Evolutionary conservation across 495 filamentous ascomycete species (phyloP).

Genomic region (Collariella sp.): DNA sequence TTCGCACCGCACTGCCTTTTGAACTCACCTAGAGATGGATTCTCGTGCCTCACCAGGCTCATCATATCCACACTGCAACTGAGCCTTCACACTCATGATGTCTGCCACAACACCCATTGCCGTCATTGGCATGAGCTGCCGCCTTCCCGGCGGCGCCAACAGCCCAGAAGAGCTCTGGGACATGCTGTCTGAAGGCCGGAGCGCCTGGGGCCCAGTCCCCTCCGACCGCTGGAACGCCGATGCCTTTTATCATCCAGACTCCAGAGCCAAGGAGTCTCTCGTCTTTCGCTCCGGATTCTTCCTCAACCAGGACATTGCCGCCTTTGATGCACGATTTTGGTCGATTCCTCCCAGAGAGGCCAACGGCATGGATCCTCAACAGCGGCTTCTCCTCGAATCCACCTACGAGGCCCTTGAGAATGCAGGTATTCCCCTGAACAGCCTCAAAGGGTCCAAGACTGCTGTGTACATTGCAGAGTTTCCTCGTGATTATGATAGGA

Average conservation of each 20-base stretch:
- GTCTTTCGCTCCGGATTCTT: not conserved
- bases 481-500: constrained; percentile 64
- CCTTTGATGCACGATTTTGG: constrained; percentile 31
- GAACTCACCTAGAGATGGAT: no score
- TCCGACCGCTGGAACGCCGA: not conserved
- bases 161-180: not conserved
- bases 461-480: constrained; percentile 82
- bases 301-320: not conserved
- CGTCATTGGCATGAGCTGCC: constrained; percentile 2
- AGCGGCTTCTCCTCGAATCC: constrained; percentile 68
- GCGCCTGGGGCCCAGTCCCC: not conserved
- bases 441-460: constrained; percentile 63
- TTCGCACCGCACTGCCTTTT: no score
- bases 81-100: no score
- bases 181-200: not conserved
- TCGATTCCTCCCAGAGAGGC: constrained; percentile 67
- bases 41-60: no score
- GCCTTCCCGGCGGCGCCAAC: not conserved
- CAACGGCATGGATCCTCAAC: constrained; percentile 75
- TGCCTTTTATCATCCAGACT: not conserved
- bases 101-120: not conserved
- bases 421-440: constrained; percentile 74
- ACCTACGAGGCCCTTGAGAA: constrained; percentile 83
- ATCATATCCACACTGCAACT: no score
- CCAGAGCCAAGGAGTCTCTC: not conserved